These are phyloP conservation scores for Reutealis trisperma DNA, from an alignment of 345 rosid species.

Conservation along the genomic window DNA sequence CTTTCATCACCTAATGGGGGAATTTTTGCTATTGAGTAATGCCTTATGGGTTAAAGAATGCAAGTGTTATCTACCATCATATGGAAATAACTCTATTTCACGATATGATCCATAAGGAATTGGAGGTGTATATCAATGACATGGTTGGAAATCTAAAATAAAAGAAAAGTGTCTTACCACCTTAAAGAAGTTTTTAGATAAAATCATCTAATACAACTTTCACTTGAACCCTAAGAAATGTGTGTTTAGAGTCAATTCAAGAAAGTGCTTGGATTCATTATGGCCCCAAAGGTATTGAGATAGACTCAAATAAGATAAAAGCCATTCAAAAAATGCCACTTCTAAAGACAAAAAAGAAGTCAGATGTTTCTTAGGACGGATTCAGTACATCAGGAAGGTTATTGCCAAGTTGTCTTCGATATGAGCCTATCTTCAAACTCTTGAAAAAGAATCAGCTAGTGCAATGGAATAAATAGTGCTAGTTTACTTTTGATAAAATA, in stretches of 20 bases:
- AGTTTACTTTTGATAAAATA: not conserved
- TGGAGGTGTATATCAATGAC: not conserved
- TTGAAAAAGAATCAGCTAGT: too few species aligned
- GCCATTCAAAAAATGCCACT: too few species aligned
- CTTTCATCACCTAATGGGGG: not conserved
- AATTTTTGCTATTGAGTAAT: not conserved
- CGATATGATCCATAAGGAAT: not conserved
- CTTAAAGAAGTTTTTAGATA: too few species aligned
- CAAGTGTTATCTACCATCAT: not conserved
- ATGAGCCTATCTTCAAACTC: not conserved
- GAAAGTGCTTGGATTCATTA: too few species aligned
- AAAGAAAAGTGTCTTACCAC: not conserved
- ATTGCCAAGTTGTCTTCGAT: not conserved
- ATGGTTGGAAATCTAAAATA: not conserved
- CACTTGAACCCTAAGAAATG: too few species aligned
- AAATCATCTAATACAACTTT: too few species aligned
- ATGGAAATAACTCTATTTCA: not conserved
- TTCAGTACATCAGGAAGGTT: not conserved
- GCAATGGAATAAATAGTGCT: not conserved
- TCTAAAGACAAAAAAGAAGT: not conserved
- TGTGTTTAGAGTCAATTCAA: too few species aligned
- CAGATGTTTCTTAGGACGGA: not conserved
- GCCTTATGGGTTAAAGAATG: not conserved
- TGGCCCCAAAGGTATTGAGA: too few species aligned
- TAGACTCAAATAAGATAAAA: too few species aligned